Conservation (phyloP, 352 stramenopile species). For the Thalassiosira hispida region DNA sequence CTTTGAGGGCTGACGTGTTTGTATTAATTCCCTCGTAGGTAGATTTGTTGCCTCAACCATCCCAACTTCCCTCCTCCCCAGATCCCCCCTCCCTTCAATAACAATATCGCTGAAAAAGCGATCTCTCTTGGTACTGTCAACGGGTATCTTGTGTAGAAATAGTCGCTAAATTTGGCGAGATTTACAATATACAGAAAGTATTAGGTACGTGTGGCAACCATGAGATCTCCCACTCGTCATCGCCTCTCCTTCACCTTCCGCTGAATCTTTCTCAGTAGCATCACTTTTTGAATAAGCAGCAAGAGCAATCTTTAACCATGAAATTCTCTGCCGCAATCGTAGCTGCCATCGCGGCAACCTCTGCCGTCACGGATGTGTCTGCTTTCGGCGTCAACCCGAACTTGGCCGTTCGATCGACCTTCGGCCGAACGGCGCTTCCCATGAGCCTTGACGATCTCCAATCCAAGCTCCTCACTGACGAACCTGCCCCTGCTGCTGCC, state of each 20-base stretch:
- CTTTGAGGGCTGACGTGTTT: too few relatives aligned
- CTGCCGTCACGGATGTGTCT: conserved; percentile 41
- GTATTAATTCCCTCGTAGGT: too few relatives aligned
- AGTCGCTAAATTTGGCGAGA: neutral
- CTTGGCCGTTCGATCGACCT: conserved; percentile 14
- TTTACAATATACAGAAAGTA: neutral
- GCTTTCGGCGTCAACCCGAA: conserved; percentile 42
- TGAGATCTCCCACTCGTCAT: neutral
- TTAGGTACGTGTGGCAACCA: neutral
- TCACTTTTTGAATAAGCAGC: neutral
- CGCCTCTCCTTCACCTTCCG: neutral
- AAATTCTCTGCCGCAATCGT: conserved; percentile 56
- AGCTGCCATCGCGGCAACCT: conserved; percentile 34
- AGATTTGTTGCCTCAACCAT: neutral
- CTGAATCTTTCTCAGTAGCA: neutral
- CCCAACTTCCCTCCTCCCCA: neutral
- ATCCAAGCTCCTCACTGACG: conserved; percentile 47
- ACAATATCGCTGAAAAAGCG: neutral
- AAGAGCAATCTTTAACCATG: conserved; percentile 39
- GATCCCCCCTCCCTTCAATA: neutral
- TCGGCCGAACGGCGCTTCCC: conserved; percentile 4
- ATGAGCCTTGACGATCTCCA: conserved; percentile 61
- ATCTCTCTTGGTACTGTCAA: neutral
- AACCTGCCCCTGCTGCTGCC: neutral
- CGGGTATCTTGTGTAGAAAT: neutral